Conservation (phyloP, 176 grass and related monocot genomes). For the Eleusine coracana region DNA sequence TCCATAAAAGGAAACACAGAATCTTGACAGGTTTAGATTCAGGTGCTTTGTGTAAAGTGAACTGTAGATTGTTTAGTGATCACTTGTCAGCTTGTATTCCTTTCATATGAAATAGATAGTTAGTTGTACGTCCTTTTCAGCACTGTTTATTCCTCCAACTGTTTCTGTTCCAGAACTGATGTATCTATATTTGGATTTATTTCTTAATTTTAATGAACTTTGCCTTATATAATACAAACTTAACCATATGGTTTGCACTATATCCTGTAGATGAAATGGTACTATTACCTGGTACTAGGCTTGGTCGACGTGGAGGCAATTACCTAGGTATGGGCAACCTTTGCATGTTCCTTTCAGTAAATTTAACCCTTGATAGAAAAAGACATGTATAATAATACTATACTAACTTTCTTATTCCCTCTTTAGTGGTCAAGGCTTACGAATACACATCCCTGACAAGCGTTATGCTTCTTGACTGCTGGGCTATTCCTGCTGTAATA, state of each 20-base stretch:
- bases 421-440: slow-evolving; percentile 70
- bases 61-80: neutral
- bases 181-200: neutral
- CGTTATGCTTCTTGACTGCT: slow-evolving; percentile 76
- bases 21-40: neutral
- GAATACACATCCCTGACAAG: slow-evolving; percentile 73
- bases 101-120: neutral
- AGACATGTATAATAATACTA: neutral
- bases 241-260: neutral
- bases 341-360: neutral
- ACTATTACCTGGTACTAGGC: slow-evolving; percentile 61
- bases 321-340: slow-evolving; percentile 56
- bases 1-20: neutral
- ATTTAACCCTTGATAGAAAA: neutral
- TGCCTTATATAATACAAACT: neutral
- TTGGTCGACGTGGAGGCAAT: slow-evolving; percentile 73
- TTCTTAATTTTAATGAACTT: neutral
- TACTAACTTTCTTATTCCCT: slow-evolving; percentile 15
- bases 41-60: neutral
- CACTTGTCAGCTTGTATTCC: neutral
- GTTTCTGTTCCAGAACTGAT: neutral
- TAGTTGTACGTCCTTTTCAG: neutral
- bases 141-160: neutral
- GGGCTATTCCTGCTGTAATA: slow-evolving; percentile 72
- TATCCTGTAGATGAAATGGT: slow-evolving; percentile 71